These are phyloP conservation scores for Penicillium hordei DNA, from an alignment of 2,329 filamentous ascomycete genomes.

Conservation along the genomic window DNA sequence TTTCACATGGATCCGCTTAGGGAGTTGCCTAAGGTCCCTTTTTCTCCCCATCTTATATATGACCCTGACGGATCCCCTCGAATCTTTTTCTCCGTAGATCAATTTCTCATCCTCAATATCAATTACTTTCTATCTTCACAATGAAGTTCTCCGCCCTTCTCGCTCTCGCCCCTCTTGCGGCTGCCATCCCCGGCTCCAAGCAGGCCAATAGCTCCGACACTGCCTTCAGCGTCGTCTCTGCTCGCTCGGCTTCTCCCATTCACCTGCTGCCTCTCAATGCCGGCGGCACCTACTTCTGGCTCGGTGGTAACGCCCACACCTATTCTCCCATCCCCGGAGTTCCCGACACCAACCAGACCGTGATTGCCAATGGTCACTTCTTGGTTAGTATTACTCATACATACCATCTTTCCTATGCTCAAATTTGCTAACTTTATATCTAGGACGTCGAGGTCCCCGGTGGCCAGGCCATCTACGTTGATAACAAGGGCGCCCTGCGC, in stretches of 20 bases:
- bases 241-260: constrained; percentile 49
- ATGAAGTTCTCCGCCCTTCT: constrained; percentile 31
- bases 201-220: constrained; percentile 11
- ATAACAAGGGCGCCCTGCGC: constrained; percentile 52
- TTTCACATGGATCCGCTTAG: constrained; percentile 1
- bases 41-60: constrained; percentile 1
- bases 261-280: constrained; percentile 51
- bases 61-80: neutral
- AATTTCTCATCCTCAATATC: neutral
- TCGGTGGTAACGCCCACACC: constrained; percentile 47
- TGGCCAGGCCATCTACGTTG: constrained; percentile 61
- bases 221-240: constrained; percentile 45
- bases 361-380: constrained; percentile 41
- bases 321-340: constrained; percentile 49
- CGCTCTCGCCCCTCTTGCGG: constrained; percentile 26
- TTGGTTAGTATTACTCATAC: constrained; percentile 29
- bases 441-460: constrained; percentile 58
- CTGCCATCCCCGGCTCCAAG: constrained; percentile 23
- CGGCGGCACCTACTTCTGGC: constrained; percentile 47
- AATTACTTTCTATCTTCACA: constrained; percentile 6
- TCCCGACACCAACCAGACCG: constrained; percentile 47
- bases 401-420: neutral
- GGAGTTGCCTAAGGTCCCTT: neutral
- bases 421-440: constrained; percentile 18
- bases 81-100: neutral